A percentile compares a stretch with the other conserved stretches of the same genome.
Evolutionary conservation across 129 eudicot species (phyloP).

Genomic region (Artemisia annua): DNA sequence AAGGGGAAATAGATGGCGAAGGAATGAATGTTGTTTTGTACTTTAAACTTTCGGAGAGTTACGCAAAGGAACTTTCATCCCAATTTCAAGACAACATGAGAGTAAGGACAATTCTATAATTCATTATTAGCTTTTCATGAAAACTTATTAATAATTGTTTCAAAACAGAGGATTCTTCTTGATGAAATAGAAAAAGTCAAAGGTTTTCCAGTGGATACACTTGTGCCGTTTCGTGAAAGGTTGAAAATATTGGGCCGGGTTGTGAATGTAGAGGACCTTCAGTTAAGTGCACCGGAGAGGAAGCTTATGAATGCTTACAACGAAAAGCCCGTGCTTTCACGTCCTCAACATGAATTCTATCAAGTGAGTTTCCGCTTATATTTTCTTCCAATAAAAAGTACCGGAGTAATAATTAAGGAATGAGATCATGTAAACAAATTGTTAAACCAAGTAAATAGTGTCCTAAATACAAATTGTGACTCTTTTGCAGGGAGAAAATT

Average conservation of each 20-base stretch:
- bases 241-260: constrained; percentile 94
- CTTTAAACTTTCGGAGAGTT: constrained; percentile 78
- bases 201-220: constrained; percentile 74
- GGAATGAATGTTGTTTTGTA: constrained; percentile 88
- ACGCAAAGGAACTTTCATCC: constrained; percentile 70
- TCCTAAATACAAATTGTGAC: background rate
- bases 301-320: constrained; percentile 92
- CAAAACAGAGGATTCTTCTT: constrained; percentile 63
- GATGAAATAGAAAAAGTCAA: constrained; percentile 88
- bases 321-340: constrained; percentile 95
- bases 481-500: constrained; percentile 76
- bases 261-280: constrained; percentile 88
- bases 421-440: background rate
- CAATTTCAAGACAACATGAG: constrained; percentile 80
- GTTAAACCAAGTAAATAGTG: background rate
- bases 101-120: constrained; percentile 44
- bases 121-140: background rate
- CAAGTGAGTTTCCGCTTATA: constrained; percentile 44
- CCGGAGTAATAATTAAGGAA: background rate
- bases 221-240: constrained; percentile 82
- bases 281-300: constrained; percentile 74
- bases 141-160: background rate
- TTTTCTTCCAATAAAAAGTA: background rate
- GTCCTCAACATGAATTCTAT: constrained; percentile 94
- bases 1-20: constrained; percentile 88